These are phyloP conservation scores for Aegilops tauschii DNA, from an alignment of 176 grass and related monocot species.

Conservation along the genomic window DNA sequence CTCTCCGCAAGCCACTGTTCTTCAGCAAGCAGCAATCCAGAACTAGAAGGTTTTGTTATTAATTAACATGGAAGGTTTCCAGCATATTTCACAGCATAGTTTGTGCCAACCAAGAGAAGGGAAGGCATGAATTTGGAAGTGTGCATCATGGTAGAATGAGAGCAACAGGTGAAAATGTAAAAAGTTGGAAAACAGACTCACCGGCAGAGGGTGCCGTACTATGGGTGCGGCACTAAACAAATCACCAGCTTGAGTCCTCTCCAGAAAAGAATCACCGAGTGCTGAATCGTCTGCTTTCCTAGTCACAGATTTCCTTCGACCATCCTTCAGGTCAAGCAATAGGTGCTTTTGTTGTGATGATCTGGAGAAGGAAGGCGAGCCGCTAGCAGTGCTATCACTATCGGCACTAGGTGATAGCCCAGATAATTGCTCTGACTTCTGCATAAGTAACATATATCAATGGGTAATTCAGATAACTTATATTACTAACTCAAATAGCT, in stretches of 20 bases:
- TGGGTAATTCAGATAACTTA: conserved; percentile 4
- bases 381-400: conserved; percentile 65
- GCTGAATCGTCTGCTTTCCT: conserved; percentile 64
- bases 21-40: not conserved
- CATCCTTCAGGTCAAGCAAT: conserved; percentile 79
- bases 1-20: not conserved
- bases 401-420: conserved; percentile 58
- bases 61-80: not conserved
- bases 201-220: conserved; percentile 51
- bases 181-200: conserved; percentile 44
- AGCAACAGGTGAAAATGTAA: not conserved
- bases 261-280: conserved; percentile 53
- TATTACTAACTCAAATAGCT: conserved; percentile 8
- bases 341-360: conserved; percentile 73
- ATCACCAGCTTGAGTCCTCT: conserved; percentile 91
- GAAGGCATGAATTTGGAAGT: conserved; percentile 6
- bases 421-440: conserved; percentile 80
- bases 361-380: conserved; percentile 69
- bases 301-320: conserved; percentile 83
- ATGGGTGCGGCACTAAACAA: conserved; percentile 80
- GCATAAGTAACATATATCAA: conserved; percentile 28
- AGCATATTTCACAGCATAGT: not conserved
- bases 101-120: not conserved
- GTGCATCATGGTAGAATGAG: not conserved
- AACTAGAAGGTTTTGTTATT: conserved; percentile 15